These are phyloP conservation scores for Cryomyces minteri DNA, from an alignment of 495 filamentous ascomycete genomes.

Conservation along the genomic window DNA sequence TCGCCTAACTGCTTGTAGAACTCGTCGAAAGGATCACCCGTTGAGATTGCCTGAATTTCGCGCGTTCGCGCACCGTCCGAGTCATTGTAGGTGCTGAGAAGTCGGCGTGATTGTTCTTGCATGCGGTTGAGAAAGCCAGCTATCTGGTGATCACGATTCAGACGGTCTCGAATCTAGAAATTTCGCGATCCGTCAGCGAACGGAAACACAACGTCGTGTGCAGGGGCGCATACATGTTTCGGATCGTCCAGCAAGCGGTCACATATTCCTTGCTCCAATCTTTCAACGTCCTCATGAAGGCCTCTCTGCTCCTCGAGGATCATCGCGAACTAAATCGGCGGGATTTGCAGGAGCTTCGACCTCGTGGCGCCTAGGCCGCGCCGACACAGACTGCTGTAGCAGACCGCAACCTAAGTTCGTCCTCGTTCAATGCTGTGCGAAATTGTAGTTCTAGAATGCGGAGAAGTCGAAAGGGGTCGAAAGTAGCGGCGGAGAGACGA, in stretches of 20 bases:
- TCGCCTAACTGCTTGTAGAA: conserved; percentile 72
- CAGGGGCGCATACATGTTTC: conserved; percentile 45
- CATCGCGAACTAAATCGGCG: conserved; percentile 30
- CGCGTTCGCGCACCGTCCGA: conserved; percentile 44
- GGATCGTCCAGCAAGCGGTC: conserved; percentile 80
- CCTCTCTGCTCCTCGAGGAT: conserved; percentile 81
- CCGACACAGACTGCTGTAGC: no score
- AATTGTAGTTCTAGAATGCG: no score
- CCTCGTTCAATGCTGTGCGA: no score
- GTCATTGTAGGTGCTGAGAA: conserved; percentile 76
- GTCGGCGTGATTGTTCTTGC: conserved; percentile 61
- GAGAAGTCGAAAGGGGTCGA: no score
- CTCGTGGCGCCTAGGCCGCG: no score
- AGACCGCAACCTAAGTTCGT: no score
- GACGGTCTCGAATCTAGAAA: conserved; percentile 60
- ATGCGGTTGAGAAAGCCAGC: conserved; percentile 72
- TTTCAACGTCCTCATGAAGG: conserved; percentile 87
- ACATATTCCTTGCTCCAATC: conserved; percentile 81
- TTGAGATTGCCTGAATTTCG: conserved; percentile 70
- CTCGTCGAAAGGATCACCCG: conserved; percentile 76
- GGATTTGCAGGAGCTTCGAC: no score
- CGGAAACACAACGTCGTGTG: background rate
- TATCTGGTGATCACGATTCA: conserved; percentile 82
- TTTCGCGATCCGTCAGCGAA: conserved; percentile 13
- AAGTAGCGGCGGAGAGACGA: no score